Conservation (phyloP, 768 basidiomycete species). For the Exsudoporus frostii region DNA sequence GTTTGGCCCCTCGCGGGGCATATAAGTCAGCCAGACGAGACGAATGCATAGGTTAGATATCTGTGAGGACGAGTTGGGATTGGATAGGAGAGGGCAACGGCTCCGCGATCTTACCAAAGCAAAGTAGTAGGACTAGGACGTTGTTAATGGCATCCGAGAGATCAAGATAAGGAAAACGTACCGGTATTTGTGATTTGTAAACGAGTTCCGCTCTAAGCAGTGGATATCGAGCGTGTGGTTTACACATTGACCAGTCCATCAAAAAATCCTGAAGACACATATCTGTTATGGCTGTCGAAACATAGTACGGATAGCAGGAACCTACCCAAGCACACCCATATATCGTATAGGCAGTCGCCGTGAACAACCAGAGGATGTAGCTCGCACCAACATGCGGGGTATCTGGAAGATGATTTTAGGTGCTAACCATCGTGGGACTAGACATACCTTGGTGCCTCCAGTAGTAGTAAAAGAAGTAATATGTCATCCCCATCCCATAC, state of each 20-base stretch:
- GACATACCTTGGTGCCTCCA: slow-evolving; percentile 67
- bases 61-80: slow-evolving; percentile 33
- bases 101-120: slow-evolving; percentile 53
- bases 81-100: background rate
- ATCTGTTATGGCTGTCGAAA: background rate
- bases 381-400: slow-evolving; percentile 39
- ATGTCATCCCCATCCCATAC: slow-evolving; percentile 64
- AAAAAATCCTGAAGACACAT: slow-evolving; percentile 60
- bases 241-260: slow-evolving; percentile 92
- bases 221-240: slow-evolving; percentile 49
- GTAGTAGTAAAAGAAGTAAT: slow-evolving; percentile 63
- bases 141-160: background rate
- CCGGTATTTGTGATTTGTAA: slow-evolving; percentile 61
- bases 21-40: slow-evolving; percentile 80
- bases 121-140: slow-evolving; percentile 65
- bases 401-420: slow-evolving; percentile 7
- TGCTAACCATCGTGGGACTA: background rate
- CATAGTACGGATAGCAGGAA: background rate
- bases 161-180: slow-evolving; percentile 28
- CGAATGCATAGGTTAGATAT: slow-evolving; percentile 70
- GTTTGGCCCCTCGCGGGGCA: slow-evolving; percentile 53
- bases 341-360: slow-evolving; percentile 55
- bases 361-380: slow-evolving; percentile 70
- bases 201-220: slow-evolving; percentile 73
- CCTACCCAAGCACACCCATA: slow-evolving; percentile 82